Evolutionary conservation across 2,329 filamentous ascomycete genomes (phyloP).

Genomic region (Microsporum ferrugineum): DNA sequence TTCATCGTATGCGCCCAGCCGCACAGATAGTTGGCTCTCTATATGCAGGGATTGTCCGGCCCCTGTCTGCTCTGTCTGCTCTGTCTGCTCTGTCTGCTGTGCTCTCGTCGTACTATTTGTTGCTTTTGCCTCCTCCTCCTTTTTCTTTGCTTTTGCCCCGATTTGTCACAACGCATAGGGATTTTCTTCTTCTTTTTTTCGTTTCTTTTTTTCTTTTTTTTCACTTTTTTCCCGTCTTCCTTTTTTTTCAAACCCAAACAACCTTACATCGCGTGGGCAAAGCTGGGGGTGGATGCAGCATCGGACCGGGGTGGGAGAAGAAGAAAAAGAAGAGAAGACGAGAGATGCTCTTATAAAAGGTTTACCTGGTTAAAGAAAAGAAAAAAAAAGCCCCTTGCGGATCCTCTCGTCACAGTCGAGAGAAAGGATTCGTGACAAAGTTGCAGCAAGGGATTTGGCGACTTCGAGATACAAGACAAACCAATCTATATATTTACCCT

Average conservation of each 20-base stretch:
- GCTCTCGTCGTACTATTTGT: background rate
- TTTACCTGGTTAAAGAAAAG: background rate
- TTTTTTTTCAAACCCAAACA: conserved; percentile 1
- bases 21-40: background rate
- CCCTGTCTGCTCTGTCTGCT: conserved; percentile 3
- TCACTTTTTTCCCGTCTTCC: background rate
- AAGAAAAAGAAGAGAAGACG: background rate
- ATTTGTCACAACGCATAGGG: background rate
- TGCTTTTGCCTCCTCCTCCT: background rate
- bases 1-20: background rate
- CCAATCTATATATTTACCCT: conserved; percentile 3
- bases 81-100: background rate
- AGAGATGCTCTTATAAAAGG: background rate
- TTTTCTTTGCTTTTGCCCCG: background rate
- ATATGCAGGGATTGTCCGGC: background rate
- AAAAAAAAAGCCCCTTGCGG: background rate
- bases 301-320: background rate
- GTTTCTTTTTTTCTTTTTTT: background rate
- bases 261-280: conserved; percentile 3
- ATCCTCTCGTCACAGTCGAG: background rate
- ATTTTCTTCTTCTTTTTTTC: background rate
- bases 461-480: background rate
- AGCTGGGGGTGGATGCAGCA: conserved; percentile 4
- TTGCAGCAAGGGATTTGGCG: background rate
- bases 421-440: background rate